phyloP scores from a whole-genome alignment of 2,329 filamentous ascomycete genomes.

The Delphinella strobiligena region DNA sequence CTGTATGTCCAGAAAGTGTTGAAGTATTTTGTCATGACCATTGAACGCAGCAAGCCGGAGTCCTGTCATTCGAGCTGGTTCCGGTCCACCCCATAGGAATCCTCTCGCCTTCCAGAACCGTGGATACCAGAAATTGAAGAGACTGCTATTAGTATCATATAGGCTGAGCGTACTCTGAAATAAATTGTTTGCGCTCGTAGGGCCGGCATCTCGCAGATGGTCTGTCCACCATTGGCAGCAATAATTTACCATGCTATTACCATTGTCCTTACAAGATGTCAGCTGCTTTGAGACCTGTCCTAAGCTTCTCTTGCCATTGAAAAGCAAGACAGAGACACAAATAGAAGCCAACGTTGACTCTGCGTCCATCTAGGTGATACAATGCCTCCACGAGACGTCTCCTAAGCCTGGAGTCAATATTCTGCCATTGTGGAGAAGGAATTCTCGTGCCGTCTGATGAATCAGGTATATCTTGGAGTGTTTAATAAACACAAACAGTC shows the following conservation, averaged over 20 bases:
- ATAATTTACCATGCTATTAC: too few relatives aligned
- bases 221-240: not conserved
- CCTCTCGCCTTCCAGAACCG: not conserved
- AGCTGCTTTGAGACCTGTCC: too few relatives aligned
- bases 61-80: not conserved
- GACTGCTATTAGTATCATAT: not conserved
- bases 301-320: too few relatives aligned
- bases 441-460: conserved; percentile 4
- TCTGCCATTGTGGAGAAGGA: too few relatives aligned
- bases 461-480: conserved; percentile 1
- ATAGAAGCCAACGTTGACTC: too few relatives aligned
- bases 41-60: conserved; percentile 1
- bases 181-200: not conserved
- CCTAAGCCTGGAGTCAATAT: too few relatives aligned
- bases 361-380: too few relatives aligned
- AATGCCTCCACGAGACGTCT: too few relatives aligned
- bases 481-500: conserved; percentile 2
- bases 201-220: not conserved
- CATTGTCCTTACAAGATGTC: too few relatives aligned
- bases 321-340: too few relatives aligned
- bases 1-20: not conserved
- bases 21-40: not conserved
- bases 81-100: not conserved
- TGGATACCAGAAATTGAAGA: not conserved
- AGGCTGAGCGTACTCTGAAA: not conserved